Evolutionary conservation across 2,329 filamentous ascomycete species (phyloP), one percentile per base, ranked within the genome.

Genomic region (Xylariales sp.): DNA sequence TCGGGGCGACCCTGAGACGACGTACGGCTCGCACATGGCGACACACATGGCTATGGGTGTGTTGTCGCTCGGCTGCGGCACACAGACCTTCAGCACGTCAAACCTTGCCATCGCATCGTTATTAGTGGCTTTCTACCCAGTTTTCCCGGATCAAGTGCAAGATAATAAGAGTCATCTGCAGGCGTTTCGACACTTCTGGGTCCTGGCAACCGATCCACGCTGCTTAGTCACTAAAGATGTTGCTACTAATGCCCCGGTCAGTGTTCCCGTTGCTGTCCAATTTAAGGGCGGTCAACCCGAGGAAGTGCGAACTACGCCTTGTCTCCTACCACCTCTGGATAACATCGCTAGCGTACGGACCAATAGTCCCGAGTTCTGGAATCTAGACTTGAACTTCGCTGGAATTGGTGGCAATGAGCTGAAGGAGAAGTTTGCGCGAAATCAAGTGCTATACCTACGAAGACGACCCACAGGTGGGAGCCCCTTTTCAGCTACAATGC

Each of bases 181-280:
- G 67, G 93, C 94, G 3, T 93, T 98, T 68, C 82, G 94, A 4
- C 91, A 98, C 63, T 86, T 98, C 57, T 98, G 93, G 93, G 91
- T 95, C 9, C 74, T 98, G 3, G 93, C 93, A 2, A 84, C 87
- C 0, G 93, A 98, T 55, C 80, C 88, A 8, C 80, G 94, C 38
- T 97, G 91, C 58, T 76, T 98, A 0, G 80, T 98, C 1, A 79
- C 88, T 14, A 86, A 91, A 46, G 93, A 98, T 52, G 78, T 93
- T 3, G 82, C 93, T 45, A 95, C 88, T 0, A 81, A 84, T 29
- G 81, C 88, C 31, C 86, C 90, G 1, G 78, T 95, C 36, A 78
- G 81, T 6, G 76, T 90, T 2, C 80, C 86, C 0, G 72, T 95
- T 33, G 73, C 74, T 4, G 73, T 95, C 42, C 74, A 69, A 8